These are phyloP conservation scores for Calonectria leucothoes DNA, from an alignment of 2,329 filamentous ascomycete genomes.

Conservation along the genomic window DNA sequence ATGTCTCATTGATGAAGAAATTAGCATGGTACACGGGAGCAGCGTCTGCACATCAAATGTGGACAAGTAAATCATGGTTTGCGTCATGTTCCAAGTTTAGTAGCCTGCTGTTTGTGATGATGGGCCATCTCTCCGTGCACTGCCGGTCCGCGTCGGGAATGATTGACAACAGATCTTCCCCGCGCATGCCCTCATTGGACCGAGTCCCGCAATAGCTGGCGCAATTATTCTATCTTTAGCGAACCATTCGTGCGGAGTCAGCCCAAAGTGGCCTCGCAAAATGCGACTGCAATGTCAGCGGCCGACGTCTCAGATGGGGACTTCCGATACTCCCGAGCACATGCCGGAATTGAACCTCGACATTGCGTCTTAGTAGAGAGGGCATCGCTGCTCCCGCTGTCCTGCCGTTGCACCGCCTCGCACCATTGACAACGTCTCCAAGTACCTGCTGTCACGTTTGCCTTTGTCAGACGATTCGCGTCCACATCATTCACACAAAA, in stretches of 20 bases:
- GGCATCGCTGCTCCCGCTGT: not conserved
- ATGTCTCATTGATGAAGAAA: too few species aligned
- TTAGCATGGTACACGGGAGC: too few species aligned
- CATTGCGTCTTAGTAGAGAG: not conserved
- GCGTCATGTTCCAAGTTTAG: constrained; percentile 9
- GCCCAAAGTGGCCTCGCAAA: not conserved
- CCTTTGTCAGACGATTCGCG: not conserved
- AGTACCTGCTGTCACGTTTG: not conserved
- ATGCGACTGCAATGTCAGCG: not conserved
- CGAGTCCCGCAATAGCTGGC: not conserved
- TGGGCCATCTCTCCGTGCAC: not conserved
- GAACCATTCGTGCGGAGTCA: not conserved
- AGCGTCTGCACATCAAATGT: not conserved
- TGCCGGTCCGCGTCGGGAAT: not conserved
- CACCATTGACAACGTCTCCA: not conserved
- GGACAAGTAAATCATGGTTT: not conserved
- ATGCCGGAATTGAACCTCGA: not conserved
- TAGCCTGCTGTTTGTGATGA: not conserved
- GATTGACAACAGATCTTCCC: not conserved
- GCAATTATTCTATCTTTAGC: not conserved
- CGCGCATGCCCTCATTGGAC: not conserved
- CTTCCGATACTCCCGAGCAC: not conserved
- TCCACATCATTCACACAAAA: not conserved
- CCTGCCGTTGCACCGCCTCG: not conserved
- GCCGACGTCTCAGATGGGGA: not conserved